Base-by-base conservation (phyloP, 2,329 filamentous ascomycete genomes). In the Ophiobolus disseminans region DNA sequence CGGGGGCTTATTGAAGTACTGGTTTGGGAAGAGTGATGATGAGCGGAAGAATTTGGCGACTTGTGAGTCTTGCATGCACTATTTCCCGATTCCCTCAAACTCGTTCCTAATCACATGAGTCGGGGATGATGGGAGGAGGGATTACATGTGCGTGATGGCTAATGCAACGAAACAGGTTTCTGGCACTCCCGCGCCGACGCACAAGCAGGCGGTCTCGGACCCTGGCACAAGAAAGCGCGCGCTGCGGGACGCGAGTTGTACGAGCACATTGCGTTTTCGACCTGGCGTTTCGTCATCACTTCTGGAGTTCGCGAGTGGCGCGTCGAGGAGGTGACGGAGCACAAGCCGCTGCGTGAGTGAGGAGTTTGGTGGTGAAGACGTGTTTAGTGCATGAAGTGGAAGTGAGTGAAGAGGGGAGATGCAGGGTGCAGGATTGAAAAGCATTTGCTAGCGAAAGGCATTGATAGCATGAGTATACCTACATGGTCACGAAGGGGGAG, bases 1-100 rank as follows among this genome's bases (percentile, higher is more conserved):
- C 63, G 91, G 91, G 5, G 91, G 91, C 0, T 82, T 97, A 66
- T 75, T 96, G 66, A 96, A 96, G 73, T 96, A 97, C 74, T 96
- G 92, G 91, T 96, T 95, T 72, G 90, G 91, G 2, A 79, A 77
- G 25, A 86, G 88, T 16, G 85, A 95, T 74, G 76, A 72, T 34
- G 79, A 88, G 41, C 81, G 87, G 53, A 80, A 84, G 65, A 96
- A 96, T 75, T 73, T 97, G 63, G 92, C 92, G 34, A 96, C 91
- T 39, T 79, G 77, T 78, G 67, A 68, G 79, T 75, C 39, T 30
- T 16, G 28, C 21, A 40, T 30, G 16, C 39, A 25, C 10, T 40
- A 17, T 13, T 41, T 36, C 44, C n/a, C n/a, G n/a, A n/a, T n/a
- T n/a, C n/a, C n/a, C n/a, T n/a, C n/a, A n/a, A n/a, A n/a, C n/a